Base-by-base conservation (phyloP, 192 early-diverging fungal species). In the Coemansia interrupta region DNA sequence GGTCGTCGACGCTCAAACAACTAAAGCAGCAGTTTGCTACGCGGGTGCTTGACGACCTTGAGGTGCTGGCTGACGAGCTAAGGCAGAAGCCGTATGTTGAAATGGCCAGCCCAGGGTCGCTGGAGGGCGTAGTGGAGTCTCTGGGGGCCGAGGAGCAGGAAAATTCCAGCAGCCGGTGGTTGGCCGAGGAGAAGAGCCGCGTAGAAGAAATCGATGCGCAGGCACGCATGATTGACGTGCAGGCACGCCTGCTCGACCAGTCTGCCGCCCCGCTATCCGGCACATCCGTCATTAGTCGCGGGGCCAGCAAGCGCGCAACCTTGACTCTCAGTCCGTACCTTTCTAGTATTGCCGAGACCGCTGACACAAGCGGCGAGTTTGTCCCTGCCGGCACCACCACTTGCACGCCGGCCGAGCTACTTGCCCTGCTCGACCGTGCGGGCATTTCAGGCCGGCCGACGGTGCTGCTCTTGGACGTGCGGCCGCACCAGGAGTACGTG, bases 381-480 rank as follows among this genome's bases (percentile, higher is more conserved):
- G 52, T 64, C 36, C n/a, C 54, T 44, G 60, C 43, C 32, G 41
- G 24, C 70, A 72, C 60, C 20, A 68, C 17, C 52, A 58, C 54
- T 26, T 73, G n/a, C 36, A 80, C 24, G 28, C 48, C 29, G 61
- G 74, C 36, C 64, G 68, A 43, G 77, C 83, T 44, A 43, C 64
- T 39, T 58, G 57, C 9, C 18, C 82, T 30, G 43, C 63, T 42
- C 29, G 68, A n/a, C 72, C 58, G 17, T 60, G 75, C 36, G 18
- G 49, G 42, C 49, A 70, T 36, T 6, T 32, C 39, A 41, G 70
- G 64, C 9, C 60, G 59, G n/a, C 77, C 82, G 0, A 72, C 68
- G 12, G 46, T 90, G 5, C 56, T 95, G 20, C 54, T 95, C 17
- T 69, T 95, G 55, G 93, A 95, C 71, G 82, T 93, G 11, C 82